Conservation (phyloP, 2,329 filamentous ascomycete genomes). For the Corniculantispora saksenae region DNA sequence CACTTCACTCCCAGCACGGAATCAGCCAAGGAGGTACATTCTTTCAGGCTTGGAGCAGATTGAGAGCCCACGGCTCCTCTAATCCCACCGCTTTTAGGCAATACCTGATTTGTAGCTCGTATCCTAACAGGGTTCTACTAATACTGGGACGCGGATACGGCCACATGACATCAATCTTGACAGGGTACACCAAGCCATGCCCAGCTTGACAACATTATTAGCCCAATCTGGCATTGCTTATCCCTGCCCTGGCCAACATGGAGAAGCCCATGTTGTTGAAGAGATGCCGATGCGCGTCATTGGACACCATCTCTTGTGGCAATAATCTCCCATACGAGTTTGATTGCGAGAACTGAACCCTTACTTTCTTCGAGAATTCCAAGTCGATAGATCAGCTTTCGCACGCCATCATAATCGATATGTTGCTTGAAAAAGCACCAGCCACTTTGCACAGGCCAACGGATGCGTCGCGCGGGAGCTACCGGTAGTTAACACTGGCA, state of each 20-base stretch:
- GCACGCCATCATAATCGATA: too few species aligned
- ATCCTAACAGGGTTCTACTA: neutral
- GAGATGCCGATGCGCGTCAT: slow-evolving; percentile 9
- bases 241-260: neutral
- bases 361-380: neutral
- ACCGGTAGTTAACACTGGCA: neutral
- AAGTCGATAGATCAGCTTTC: neutral
- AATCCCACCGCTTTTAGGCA: neutral
- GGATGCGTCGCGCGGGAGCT: neutral
- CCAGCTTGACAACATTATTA: neutral
- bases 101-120: neutral
- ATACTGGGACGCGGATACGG: neutral
- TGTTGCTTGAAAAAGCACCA: neutral
- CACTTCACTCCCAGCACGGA: neutral
- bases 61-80: neutral
- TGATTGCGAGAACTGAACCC: slow-evolving; percentile 8
- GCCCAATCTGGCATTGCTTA: neutral
- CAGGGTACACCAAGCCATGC: neutral
- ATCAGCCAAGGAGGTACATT: neutral
- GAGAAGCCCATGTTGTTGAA: neutral
- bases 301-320: slow-evolving; percentile 1
- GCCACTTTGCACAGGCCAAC: slow-evolving; percentile 6
- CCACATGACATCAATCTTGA: slow-evolving; percentile 12
- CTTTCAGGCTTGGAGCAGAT: too few species aligned
- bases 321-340: slow-evolving; percentile 2